Base-by-base conservation (phyloP, 768 basidiomycete genomes). In the Boletus eberwhitei region DNA sequence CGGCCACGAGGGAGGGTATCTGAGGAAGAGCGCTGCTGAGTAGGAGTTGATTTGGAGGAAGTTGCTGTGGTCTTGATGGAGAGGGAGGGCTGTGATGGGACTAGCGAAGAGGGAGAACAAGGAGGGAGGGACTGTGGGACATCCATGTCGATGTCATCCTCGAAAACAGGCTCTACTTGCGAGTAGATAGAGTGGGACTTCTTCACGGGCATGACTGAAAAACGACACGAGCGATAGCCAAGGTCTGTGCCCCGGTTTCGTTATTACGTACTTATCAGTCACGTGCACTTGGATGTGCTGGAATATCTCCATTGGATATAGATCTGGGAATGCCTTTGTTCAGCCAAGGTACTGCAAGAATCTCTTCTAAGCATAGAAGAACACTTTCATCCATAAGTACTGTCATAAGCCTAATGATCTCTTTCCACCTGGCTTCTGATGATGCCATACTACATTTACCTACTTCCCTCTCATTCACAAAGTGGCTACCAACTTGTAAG, bases 121-220 rank as follows among this genome's bases (percentile, higher is more conserved):
- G 21, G 36, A 12, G 37, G 41, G 19, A 26, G 55, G 6, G 50
- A 39, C 1, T 44, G 51, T 0, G 50, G 59, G 16, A 53, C 35
- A 16, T 71, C 70, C 54, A 77, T 63, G 31, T 75, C 67, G 55
- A 73, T 72, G 38, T 74, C 68, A 58, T 73, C 71, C 56, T 73
- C 72, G 58, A 71, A 72, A 2, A 68, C 60, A 34, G 48, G 56
- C 34, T 65, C 71, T 48, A 47, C 46, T 42, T 63, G 58, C 3
- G 66, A 44, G 42, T 53, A 64, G 59, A 54, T 24, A 1, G 61
- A 50, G 12, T 54, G 54, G 1, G 58, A 49, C 55, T 53, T 59
- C 56, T 54, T 63, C 47, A 63, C 65, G 0, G 65, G 65, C 65
- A 66, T 66, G 65, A 55, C 32, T 54, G 62, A 42, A 48, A 59